A percentile compares a stretch with the other conserved stretches of the same genome.
Evolutionary conservation across 1,284 basidiomycete species (phyloP).

Genomic region (Melampsora larici-populina): DNA sequence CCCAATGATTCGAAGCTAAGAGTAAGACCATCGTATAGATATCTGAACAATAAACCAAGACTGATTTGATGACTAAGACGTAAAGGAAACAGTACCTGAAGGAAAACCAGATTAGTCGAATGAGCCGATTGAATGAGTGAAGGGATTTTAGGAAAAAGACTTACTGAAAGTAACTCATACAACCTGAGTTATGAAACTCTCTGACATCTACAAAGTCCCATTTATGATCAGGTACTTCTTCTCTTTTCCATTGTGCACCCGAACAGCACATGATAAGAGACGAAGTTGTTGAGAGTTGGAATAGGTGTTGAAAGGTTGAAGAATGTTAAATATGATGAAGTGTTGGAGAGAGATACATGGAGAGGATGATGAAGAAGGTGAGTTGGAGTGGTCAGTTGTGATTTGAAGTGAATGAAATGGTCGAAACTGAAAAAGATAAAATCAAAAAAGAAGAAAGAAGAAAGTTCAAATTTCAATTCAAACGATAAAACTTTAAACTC

Average conservation of each 20-base stretch:
- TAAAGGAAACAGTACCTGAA: constrained; percentile 87
- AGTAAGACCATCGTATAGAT: constrained; percentile 96
- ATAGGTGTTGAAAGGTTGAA: neutral
- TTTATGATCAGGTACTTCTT: constrained; percentile 43
- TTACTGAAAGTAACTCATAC: constrained; percentile 37
- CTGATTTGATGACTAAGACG: constrained; percentile 84
- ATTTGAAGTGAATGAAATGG: no score
- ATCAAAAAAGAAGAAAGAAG: no score
- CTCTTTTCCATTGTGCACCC: constrained; percentile 41
- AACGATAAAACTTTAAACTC: no score
- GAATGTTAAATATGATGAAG: neutral
- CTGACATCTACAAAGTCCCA: constrained; percentile 42
- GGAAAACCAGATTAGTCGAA: neutral
- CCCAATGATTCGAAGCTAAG: constrained; percentile 87
- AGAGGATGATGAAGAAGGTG: no score
- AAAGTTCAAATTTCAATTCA: no score
- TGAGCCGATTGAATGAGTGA: neutral
- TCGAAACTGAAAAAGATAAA: no score
- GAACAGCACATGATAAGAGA: constrained; percentile 23
- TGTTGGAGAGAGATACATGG: no score
- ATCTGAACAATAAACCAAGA: constrained; percentile 93
- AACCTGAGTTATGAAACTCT: constrained; percentile 39
- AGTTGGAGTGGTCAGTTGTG: no score
- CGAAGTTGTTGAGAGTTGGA: neutral
- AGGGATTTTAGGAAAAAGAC: neutral